Evolutionary conservation across 192 early-diverging fungal species (phyloP), one percentile per base, ranked within the genome.

Genomic region (Mortierella claussenii): DNA sequence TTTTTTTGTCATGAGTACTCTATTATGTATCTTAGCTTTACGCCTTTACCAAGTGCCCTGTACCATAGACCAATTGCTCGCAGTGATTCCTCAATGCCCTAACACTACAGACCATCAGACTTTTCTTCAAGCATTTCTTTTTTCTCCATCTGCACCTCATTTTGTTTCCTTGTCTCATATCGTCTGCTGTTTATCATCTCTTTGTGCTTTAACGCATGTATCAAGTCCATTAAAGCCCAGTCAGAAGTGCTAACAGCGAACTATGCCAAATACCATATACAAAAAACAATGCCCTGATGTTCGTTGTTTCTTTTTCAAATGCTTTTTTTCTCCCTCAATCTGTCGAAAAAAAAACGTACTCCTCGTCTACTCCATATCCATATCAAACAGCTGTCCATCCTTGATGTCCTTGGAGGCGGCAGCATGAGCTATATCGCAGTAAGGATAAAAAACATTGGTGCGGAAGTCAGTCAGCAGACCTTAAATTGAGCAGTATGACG

Each of bases 401-500:
- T 73, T 73, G 60, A 73, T 73, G 21, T 63, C 60, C 55, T 73
- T 73, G 60, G 69, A 73, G 28, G 69, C 69, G 32, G 55, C 48
- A n/a, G 60, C 69, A 42, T 73, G 69, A 46, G 69, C 69, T 73
- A 64, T 1, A 9, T 26, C 21, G 37, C n/a, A n/a, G n/a, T n/a
- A n/a, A n/a, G n/a, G n/a, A 40, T 15, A 45, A 46, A 60, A 7
- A 43, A 27, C 30, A 31, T 36, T 42, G 32, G 13, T 23, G 5
- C 20, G n/a, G 42, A 3, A 5, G 4, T 8, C 26, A n/a, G n/a
- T n/a, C n/a, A n/a, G n/a, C n/a, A n/a, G n/a, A n/a, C n/a, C n/a
- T 46, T 7, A 15, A 46, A 17, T 46, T 10, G 15, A 15, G 5
- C 4, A 15, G 45, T 46, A 7, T 46, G 6, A 5, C 15, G n/a